Percentiles rank a stretch among this genome's conserved stretches.
Evolutionary conservation across 495 filamentous ascomycete genomes (phyloP).

Genomic region (Hyaloscypha finlandica): DNA sequence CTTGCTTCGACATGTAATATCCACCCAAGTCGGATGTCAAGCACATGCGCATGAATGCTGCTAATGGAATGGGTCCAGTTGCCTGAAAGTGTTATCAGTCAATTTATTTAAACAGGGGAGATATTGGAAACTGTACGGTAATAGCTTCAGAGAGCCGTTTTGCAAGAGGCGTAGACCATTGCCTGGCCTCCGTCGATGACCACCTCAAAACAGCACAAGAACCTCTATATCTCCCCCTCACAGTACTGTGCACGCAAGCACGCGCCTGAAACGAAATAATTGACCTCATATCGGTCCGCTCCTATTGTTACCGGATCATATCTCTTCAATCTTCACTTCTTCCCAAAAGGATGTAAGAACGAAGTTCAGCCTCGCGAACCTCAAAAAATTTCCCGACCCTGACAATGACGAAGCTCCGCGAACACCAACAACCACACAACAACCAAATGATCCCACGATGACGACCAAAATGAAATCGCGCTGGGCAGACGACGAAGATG

Average conservation of each 20-base stretch:
- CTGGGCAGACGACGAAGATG: constrained; percentile 83
- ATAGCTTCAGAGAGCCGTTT: constrained; percentile 83
- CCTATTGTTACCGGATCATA: constrained; percentile 21
- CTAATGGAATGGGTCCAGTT: constrained; percentile 89
- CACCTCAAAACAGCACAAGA: constrained; percentile 21
- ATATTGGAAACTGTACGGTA: constrained; percentile 53
- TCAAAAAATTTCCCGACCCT: constrained; percentile 11
- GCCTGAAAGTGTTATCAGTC: constrained; percentile 42
- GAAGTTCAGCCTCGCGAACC: neutral
- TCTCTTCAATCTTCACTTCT: neutral
- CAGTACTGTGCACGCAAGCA: constrained; percentile 23
- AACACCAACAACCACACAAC: constrained; percentile 11
- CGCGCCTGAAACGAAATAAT: constrained; percentile 23
- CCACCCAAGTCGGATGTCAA: constrained; percentile 88
- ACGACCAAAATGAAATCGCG: constrained; percentile 70
- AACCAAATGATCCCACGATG: constrained; percentile 48
- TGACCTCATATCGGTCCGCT: constrained; percentile 28
- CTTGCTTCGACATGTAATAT: constrained; percentile 81
- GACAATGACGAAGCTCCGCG: constrained; percentile 16
- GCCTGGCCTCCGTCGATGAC: constrained; percentile 36
- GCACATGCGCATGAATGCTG: constrained; percentile 97
- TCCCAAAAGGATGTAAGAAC: neutral
- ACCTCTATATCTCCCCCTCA: constrained; percentile 13
- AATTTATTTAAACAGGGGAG: neutral
- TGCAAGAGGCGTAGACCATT: constrained; percentile 90